These are phyloP conservation scores for Eutypa lata DNA, from an alignment of 2,329 filamentous ascomycete species.

Conservation along the genomic window DNA sequence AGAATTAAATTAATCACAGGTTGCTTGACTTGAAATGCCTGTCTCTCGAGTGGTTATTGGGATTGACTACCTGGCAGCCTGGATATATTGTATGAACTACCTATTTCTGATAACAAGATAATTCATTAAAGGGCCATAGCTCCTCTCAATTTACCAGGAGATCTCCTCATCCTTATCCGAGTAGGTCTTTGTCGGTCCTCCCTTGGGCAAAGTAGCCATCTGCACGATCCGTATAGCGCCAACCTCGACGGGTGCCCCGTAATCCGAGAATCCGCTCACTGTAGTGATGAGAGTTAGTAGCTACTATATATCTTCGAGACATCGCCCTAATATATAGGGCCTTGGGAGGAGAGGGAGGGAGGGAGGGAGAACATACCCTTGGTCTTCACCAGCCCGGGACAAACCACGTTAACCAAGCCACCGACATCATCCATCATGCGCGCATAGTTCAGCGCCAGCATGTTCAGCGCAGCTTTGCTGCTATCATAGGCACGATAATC, in stretches of 20 bases:
- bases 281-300: not conserved
- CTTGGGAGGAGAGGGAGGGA: no score
- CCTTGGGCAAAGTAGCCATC: constrained; percentile 25
- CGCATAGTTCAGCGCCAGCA: constrained; percentile 33
- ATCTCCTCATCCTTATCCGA: constrained; percentile 19
- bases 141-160: constrained; percentile 1
- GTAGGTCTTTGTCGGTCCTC: constrained; percentile 28
- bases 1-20: no score
- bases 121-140: no score
- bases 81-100: no score
- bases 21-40: no score
- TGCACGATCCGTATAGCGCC: constrained; percentile 28
- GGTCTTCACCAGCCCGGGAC: constrained; percentile 34
- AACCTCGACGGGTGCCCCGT: constrained; percentile 16
- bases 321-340: no score
- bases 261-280: constrained; percentile 17
- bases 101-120: no score
- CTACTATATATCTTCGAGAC: no score
- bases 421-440: constrained; percentile 25
- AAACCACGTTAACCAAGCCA: constrained; percentile 33
- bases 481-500: constrained; percentile 33
- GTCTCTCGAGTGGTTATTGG: no score
- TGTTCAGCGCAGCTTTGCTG: constrained; percentile 42
- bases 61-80: no score
- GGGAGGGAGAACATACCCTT: constrained; percentile 1